These are phyloP conservation scores for Tephrocybe rancida DNA, from an alignment of 768 basidiomycete species.

Conservation along the genomic window DNA sequence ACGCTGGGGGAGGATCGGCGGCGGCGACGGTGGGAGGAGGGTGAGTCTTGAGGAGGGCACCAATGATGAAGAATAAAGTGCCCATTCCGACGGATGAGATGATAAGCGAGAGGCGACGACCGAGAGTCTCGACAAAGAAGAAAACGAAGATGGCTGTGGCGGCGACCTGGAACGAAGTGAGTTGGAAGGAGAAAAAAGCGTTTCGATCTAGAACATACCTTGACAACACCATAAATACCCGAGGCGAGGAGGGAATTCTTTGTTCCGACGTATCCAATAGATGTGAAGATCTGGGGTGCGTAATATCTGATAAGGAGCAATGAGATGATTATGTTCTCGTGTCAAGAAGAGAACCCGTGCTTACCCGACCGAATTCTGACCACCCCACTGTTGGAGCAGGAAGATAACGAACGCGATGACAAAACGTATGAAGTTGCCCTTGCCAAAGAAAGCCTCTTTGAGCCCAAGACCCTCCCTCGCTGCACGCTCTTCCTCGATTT, in stretches of 20 bases:
- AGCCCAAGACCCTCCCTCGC: slow-evolving; percentile 65
- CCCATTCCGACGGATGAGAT: slow-evolving; percentile 83
- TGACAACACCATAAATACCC: slow-evolving; percentile 57
- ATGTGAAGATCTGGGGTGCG: slow-evolving; percentile 72
- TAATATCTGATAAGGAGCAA: slow-evolving; percentile 51
- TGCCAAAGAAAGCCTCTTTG: slow-evolving; percentile 75
- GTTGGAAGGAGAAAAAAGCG: no score
- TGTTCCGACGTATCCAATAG: slow-evolving; percentile 67
- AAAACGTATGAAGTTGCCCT: slow-evolving; percentile 83
- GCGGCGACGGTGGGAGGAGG: slow-evolving; percentile 33
- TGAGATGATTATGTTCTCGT: neutral
- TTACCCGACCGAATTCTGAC: slow-evolving; percentile 77
- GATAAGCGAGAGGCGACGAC: slow-evolving; percentile 71
- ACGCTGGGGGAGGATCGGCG: slow-evolving; percentile 21
- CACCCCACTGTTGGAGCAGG: slow-evolving; percentile 81
- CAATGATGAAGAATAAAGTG: slow-evolving; percentile 78
- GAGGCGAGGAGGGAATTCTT: slow-evolving; percentile 69
- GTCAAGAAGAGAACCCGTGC: slow-evolving; percentile 14
- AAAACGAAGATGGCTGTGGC: slow-evolving; percentile 69
- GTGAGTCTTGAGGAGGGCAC: slow-evolving; percentile 80
- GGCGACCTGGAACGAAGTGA: slow-evolving; percentile 33
- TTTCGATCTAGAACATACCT: neutral
- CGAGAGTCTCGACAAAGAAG: slow-evolving; percentile 66
- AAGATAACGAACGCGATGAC: slow-evolving; percentile 84
- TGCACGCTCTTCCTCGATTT: slow-evolving; percentile 71